Evolutionary conservation across 108 stramenopile genomes (phyloP).

Genomic region (Bacterosira constricta): DNA sequence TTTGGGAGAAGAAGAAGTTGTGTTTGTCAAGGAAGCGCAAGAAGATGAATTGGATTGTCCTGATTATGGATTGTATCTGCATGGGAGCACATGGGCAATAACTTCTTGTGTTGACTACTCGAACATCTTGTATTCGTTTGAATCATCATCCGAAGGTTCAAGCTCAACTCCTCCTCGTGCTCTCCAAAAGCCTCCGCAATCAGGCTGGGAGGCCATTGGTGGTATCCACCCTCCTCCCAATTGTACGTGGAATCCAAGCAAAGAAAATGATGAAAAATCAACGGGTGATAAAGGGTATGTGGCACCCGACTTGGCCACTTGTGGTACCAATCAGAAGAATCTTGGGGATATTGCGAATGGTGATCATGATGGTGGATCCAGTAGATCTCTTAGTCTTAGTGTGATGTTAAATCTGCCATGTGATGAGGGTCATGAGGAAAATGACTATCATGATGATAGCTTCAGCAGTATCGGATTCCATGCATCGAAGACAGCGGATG

Average conservation of each 20-base stretch:
- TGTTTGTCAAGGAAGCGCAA: conserved; percentile 19
- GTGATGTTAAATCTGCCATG: not conserved
- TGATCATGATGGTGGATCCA: not conserved
- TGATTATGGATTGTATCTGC: conserved; percentile 2
- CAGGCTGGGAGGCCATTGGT: not conserved
- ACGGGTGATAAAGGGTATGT: not conserved
- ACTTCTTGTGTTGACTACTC: conserved; percentile 11
- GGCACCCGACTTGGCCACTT: not conserved
- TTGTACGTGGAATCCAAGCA: not conserved
- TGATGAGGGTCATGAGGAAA: not conserved
- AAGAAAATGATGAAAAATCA: not conserved
- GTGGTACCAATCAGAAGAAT: not conserved
- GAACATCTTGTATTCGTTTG: conserved; percentile 3
- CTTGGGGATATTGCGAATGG: not conserved
- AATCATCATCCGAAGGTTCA: not conserved
- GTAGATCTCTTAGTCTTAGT: not conserved
- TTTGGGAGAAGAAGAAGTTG: not conserved
- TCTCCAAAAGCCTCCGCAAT: not conserved
- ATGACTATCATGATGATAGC: not conserved
- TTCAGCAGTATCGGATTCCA: too few species aligned
- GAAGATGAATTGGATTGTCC: not conserved
- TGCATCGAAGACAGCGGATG: too few species aligned
- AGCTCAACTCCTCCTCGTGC: not conserved
- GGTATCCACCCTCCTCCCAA: conserved; percentile 2
- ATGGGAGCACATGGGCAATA: not conserved